Base-by-base conservation (phyloP, 2,329 filamentous ascomycete genomes). In the Epichloe hybrida region DNA sequence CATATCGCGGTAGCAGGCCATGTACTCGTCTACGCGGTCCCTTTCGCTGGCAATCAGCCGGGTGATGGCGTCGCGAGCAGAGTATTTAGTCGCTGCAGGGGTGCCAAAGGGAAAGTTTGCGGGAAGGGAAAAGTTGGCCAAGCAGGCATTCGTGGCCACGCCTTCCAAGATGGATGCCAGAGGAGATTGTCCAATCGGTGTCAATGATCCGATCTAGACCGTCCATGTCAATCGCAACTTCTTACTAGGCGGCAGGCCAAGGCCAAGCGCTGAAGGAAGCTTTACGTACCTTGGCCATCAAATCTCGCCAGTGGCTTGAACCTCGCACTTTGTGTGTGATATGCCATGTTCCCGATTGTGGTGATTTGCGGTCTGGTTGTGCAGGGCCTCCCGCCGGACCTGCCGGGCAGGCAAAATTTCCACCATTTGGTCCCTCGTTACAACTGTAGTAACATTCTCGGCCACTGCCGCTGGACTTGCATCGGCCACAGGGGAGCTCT, bases 81-180 rank as follows among this genome's bases (percentile, higher is more conserved):
- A 61, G 54, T 66, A 67, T 50, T 65, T 66, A 11, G 56, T 57
- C 0, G 65, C 62, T 1, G 61, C 64, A 5, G 63, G 64, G 0
- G 64, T 67, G 6, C 65, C 65, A 54, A 68, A 68, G n/a, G 65
- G 65, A 43, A 66, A 68, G 54, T 67, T 68, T 7, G 62, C 63
- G 0, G 65, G 65, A 5, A 67, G 54, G 11, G 60, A 61, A 46
- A 67, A 66, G 53, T 64, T 66, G 46, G 64, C 61, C 31, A 67
- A 56, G 38, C 64, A 67, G 3, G 63, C 64, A 50, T 66, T 66
- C 13, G 64, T 66, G 21, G 61, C 64, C 4, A 66, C 59, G 21
- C 61, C 58, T 42, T 66, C 59, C 12, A 66, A 59, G 11, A 63
- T 62, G 9, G 55, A 50, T 21, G 59, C 56, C 0, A 66, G 57